Evolutionary conservation across 208 protist genomes (phyloP), one percentile per base, ranked within the genome.

Genomic region (Trypanosoma mega): DNA sequence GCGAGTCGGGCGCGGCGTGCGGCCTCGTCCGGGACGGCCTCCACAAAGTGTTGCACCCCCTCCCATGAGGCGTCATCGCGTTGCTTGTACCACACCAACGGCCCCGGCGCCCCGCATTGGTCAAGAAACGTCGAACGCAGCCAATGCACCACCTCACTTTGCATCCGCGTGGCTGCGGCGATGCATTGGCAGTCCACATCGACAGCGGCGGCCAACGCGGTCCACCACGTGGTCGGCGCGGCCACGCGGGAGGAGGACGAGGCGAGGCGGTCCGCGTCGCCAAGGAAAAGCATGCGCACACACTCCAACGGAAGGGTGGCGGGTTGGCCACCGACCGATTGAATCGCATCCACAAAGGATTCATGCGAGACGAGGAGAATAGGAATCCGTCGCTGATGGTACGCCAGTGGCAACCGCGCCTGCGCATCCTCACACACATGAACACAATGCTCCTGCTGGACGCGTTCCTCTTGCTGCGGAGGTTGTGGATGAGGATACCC

Each of bases 121-220:
- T n/a, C n/a, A n/a, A 94, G n/a, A 2, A 90, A 1, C 9, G 79
- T 78, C 43, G 66, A 64, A 18, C 29, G 55, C 31, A 87, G 44
- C 48, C 82, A 81, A 29, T 67, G 64, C 16, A 72, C 36, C 6
- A 80, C 74, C 48, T 80, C 76, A 3, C 29, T 50, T n/a, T 55
- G 49, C 44, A 56, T 58, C 26, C 75, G 68, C 16, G 77, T 45
- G 0, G 76, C 58, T 1, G 83, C 83, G 29, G 79, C 63, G 30
- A 89, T 57, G 37, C 79, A 89, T 67, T 91, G 87, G 44, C 87
- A 94, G 26, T 87, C 81, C 30, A 94, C 83, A 51, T 94, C 87
- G 9, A 90, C 64, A 9, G 81, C 78, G 36, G 78, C 83, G 29
- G 74, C 71, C 20, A 94, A 41, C 12, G 79, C 66, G 45, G 82